These are phyloP conservation scores for Purpureocillium lavendulum DNA, from an alignment of 2,329 filamentous ascomycete species.

Conservation along the genomic window DNA sequence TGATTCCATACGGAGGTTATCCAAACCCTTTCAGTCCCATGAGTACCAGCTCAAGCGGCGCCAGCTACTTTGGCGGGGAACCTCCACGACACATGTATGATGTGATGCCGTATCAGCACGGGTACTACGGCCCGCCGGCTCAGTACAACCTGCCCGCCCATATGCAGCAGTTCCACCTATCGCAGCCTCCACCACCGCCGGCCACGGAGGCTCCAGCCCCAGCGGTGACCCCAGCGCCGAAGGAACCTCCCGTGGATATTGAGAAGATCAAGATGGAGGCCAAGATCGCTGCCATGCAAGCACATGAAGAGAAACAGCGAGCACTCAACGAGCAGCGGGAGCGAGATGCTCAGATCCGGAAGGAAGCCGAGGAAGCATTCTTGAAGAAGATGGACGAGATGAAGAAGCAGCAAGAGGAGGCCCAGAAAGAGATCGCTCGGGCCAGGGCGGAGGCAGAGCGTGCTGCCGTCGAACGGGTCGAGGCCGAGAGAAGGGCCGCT, in stretches of 20 bases:
- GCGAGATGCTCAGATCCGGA: slow-evolving; percentile 34
- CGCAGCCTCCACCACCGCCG: slow-evolving; percentile 28
- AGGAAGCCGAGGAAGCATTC: slow-evolving; percentile 37
- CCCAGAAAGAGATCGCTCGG: slow-evolving; percentile 37
- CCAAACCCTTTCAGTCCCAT: slow-evolving; percentile 36
- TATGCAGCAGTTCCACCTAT: slow-evolving; percentile 30
- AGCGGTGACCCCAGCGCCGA: slow-evolving; percentile 25
- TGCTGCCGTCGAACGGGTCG: slow-evolving; percentile 34
- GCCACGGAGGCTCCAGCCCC: slow-evolving; percentile 28
- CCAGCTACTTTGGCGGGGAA: slow-evolving; percentile 32
- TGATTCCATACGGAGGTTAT: slow-evolving; percentile 37
- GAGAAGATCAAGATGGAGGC: slow-evolving; percentile 55
- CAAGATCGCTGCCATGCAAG: slow-evolving; percentile 44
- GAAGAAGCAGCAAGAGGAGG: slow-evolving; percentile 33
- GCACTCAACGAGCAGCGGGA: slow-evolving; percentile 35
- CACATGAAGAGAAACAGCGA: slow-evolving; percentile 34
- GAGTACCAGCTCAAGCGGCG: slow-evolving; percentile 25
- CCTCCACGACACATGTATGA: slow-evolving; percentile 30
- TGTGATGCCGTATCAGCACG: slow-evolving; percentile 41
- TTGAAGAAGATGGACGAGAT: slow-evolving; percentile 31
- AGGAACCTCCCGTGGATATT: slow-evolving; percentile 36
- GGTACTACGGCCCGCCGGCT: slow-evolving; percentile 7
- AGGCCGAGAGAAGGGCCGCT: slow-evolving; percentile 33
- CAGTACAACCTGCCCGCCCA: slow-evolving; percentile 10
- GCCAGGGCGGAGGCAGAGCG: slow-evolving; percentile 37